Evolutionary conservation across 202 grass and related monocot species (phyloP), one percentile per base, ranked within the genome.

Genomic region (Eragrostis tef): DNA sequence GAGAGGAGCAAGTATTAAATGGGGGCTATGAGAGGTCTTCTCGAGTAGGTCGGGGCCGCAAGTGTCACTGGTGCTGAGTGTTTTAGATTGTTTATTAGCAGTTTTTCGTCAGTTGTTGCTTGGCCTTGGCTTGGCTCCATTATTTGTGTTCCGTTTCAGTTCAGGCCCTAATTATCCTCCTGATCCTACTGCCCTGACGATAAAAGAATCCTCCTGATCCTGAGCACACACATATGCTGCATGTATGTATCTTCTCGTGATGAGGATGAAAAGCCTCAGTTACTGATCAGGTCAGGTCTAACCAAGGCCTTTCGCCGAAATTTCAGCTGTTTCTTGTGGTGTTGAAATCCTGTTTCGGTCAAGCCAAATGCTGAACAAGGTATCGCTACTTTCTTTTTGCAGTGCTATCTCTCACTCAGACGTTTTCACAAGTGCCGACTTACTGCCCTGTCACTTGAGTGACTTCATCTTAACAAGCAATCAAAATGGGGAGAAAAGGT

Each of bases 1-100:
- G 88, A 29, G 63, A 10, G 53, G 84, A 58, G 62, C 65, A 43
- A 64, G 52, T 86, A 79, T 14, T 86, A 74, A 83, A 79, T 75
- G 60, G 51, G 11, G 59, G 17, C 78, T 78, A 74, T 57, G 60
- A 61, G 31, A 73, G 73, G 79, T 78, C 78, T 58, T 82, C 78
- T 82, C 79, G 9, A 24, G 11, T 87, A 71, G 76, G 78, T 66
- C 65, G 16, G 83, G 83, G 53, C n/a, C 59, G 64, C 0, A 6
- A 58, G 44, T 71, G 78, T 59, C 57, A 57, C 69, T 66, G 47
- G n/a, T 65, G 63, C 12, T 70, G 71, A 24, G 17, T 47, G n/a
- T n/a, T 49, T 77, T 31, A 31, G 12, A 41, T 75, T 89, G 65
- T 86, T 67, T 86, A 73, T 34, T 66, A 36, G 5, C 54, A 17